Percentiles rank a stretch among this genome's conserved stretches.
These are phyloP conservation scores for Spergularia bocconei DNA, from an alignment of 148 eudicot genomes.

Conservation along the genomic window DNA sequence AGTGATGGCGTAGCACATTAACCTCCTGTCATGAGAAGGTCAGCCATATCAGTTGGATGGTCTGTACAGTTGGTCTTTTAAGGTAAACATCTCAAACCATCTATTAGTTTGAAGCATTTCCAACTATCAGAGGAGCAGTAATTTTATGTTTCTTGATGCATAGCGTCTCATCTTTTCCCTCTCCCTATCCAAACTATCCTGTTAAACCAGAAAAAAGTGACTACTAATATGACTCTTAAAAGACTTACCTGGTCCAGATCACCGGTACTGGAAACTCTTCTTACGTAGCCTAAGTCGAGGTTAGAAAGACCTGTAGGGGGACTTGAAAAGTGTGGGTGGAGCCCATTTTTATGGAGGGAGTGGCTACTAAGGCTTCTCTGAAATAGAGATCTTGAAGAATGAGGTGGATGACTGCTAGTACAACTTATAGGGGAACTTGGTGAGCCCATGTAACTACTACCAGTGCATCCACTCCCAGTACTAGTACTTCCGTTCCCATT, in stretches of 20 bases:
- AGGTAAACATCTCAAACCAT: conserved; percentile 4
- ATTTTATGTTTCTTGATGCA: not conserved
- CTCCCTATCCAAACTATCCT: not conserved
- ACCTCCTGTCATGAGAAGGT: conserved; percentile 37
- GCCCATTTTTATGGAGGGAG: conserved; percentile 43
- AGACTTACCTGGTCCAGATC: conserved; percentile 50
- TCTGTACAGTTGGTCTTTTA: not conserved
- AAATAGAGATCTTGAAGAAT: conserved; percentile 27
- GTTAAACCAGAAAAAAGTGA: not conserved
- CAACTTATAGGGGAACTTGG: conserved; percentile 37
- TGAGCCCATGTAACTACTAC: conserved; percentile 36
- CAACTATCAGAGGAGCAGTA: not conserved
- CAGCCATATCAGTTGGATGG: conserved; percentile 10
- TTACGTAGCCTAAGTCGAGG: conserved; percentile 30
- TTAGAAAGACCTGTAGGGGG: conserved; percentile 27
- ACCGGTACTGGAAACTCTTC: conserved; percentile 52
- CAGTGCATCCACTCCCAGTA: conserved; percentile 30
- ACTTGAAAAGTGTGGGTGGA: conserved; percentile 25
- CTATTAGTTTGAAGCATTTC: not conserved
- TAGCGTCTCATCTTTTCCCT: not conserved
- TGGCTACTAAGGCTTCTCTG: conserved; percentile 61
- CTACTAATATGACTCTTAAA: not conserved
- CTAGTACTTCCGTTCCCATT: conserved; percentile 29
- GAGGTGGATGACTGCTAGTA: conserved; percentile 29
- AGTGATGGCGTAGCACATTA: conserved; percentile 24